Evolutionary conservation across 192 early-diverging fungal species (phyloP).

Genomic region (Dissophora ornata): DNA sequence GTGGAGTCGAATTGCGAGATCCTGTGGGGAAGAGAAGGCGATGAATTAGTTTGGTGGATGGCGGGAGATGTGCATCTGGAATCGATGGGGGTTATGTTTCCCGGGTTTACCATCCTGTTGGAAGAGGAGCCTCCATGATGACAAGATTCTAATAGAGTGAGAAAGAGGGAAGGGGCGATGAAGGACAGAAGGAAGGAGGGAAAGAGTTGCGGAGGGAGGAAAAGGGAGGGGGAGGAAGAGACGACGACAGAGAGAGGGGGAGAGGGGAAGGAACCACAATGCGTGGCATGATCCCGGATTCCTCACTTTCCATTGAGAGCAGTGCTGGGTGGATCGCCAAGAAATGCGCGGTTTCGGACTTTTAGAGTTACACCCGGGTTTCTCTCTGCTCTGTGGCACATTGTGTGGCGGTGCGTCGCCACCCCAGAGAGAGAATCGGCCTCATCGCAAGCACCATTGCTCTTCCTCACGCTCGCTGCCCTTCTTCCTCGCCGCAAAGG

Average conservation of each 20-base stretch:
- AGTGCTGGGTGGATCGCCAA: neutral
- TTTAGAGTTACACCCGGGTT: constrained; percentile 9
- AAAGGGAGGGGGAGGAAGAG: neutral
- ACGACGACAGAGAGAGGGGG: no score
- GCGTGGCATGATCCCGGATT: no score
- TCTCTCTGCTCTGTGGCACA: no score
- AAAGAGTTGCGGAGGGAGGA: constrained; percentile 3
- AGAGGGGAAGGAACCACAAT: no score
- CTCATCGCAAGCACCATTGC: no score
- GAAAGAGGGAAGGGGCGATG: neutral
- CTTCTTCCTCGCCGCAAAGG: no score
- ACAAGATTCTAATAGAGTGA: neutral
- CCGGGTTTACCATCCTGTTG: constrained; percentile 36
- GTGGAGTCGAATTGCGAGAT: constrained; percentile 50
- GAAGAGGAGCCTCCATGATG: constrained; percentile 47
- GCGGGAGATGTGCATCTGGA: no score
- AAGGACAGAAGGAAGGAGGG: neutral
- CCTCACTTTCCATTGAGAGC: neutral
- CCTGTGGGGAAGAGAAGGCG: constrained; percentile 13
- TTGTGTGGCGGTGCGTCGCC: no score
- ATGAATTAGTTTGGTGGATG: neutral
- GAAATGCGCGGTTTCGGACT: constrained; percentile 27
- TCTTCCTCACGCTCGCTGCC: no score
- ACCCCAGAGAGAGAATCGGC: no score
- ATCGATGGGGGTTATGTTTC: no score